Conservation (phyloP, 306 rosid species). For the Boehmeria nivea region DNA sequence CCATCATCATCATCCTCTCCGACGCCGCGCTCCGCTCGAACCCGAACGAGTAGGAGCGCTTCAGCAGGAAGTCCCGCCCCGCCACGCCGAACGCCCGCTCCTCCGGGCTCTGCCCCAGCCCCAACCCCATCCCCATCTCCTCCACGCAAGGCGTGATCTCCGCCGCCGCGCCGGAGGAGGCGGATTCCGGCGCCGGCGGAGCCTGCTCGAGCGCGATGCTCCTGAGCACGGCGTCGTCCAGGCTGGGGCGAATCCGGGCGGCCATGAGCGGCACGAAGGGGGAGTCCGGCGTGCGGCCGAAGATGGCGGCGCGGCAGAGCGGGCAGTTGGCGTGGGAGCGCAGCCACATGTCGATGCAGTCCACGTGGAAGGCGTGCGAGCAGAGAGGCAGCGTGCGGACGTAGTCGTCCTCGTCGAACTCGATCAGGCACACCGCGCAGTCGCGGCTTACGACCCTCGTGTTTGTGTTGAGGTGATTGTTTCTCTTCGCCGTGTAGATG, state of each 20-base stretch:
- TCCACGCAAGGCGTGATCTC: constrained; percentile 35
- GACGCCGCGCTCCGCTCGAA: constrained; percentile 71
- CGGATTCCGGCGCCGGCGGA: too few relatives aligned
- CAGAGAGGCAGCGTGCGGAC: constrained; percentile 78
- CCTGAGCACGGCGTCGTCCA: constrained; percentile 57
- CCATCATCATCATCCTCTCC: constrained; percentile 62
- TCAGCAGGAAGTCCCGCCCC: constrained; percentile 57
- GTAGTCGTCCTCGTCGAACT: constrained; percentile 75
- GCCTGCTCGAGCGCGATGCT: constrained; percentile 36
- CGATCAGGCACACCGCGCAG: constrained; percentile 81
- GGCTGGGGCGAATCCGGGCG: constrained; percentile 70
- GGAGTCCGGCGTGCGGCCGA: constrained; percentile 48
- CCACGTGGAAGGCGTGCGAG: constrained; percentile 80
- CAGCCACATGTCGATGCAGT: constrained; percentile 91
- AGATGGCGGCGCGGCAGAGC: constrained; percentile 81
- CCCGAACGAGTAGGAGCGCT: constrained; percentile 84
- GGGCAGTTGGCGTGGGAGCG: constrained; percentile 96
- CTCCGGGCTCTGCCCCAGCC: too few relatives aligned
- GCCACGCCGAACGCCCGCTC: constrained; percentile 40
- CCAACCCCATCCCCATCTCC: too few relatives aligned
- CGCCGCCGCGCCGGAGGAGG: neutral
- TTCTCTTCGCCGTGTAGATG: constrained; percentile 36
- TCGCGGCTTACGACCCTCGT: constrained; percentile 34
- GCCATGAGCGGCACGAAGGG: constrained; percentile 90
- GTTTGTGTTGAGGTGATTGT: constrained; percentile 17